These are phyloP conservation scores for Salvia miltiorrhiza DNA, from an alignment of 257 asterid genomes.

Conservation along the genomic window DNA sequence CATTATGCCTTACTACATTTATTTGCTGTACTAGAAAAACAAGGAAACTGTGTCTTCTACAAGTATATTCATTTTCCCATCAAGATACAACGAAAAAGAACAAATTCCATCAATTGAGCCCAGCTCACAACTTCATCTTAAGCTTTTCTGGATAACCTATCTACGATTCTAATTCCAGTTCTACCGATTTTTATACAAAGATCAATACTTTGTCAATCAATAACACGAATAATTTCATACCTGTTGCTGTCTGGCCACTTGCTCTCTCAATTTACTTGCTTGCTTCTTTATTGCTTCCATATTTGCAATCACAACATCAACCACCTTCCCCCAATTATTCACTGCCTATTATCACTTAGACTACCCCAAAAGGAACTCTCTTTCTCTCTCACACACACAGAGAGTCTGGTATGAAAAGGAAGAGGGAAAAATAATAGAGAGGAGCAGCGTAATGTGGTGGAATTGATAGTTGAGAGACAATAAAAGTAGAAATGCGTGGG, in stretches of 20 bases:
- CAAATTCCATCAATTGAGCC: neutral
- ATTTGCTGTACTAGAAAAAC: neutral
- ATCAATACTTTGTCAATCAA: slow-evolving; percentile 10
- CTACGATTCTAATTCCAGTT: slow-evolving; percentile 15
- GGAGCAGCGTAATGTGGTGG: neutral
- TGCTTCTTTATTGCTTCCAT: slow-evolving; percentile 98
- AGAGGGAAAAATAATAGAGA: neutral
- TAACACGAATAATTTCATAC: slow-evolving; percentile 26
- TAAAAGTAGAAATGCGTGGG: slow-evolving; percentile 13
- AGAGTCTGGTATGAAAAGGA: neutral
- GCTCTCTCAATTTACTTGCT: slow-evolving; percentile 86
- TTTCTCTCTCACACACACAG: slow-evolving; percentile 3
- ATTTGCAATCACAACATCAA: slow-evolving; percentile 23
- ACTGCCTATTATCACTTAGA: neutral
- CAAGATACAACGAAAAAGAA: neutral
- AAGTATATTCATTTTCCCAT: neutral
- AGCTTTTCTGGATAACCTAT: neutral
- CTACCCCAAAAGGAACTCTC: neutral
- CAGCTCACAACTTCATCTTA: neutral
- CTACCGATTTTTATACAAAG: neutral
- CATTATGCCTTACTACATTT: neutral
- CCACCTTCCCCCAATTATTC: slow-evolving; percentile 16
- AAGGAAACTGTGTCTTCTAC: neutral
- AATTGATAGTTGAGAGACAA: slow-evolving; percentile 14
- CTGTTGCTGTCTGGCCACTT: slow-evolving; percentile 98